Evolutionary conservation across 2,329 filamentous ascomycete species (phyloP), one percentile per base, ranked within the genome.

Genomic region (Blumeriella jaapii): DNA sequence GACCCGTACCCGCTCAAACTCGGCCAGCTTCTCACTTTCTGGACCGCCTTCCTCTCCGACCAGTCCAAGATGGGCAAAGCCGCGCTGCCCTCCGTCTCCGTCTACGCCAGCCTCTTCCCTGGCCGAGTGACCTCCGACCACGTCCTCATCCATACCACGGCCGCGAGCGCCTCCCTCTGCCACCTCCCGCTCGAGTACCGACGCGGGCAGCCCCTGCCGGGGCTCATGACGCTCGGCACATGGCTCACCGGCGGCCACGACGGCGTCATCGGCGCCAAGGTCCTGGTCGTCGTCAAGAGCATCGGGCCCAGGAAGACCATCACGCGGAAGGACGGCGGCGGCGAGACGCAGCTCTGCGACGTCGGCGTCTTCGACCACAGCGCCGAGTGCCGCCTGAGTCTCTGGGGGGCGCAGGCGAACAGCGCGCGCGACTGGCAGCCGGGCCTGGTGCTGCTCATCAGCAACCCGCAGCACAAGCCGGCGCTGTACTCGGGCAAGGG

Each of bases 341-440:
- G 48, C 3, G 52, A 56, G n/a, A 56, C 60, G 1, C 60, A 68
- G 18, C 57, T 70, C 9, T 49, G 67, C 16, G 67, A 68, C 29
- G 53, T 77, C 3, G 56, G 59, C 4, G 54, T 77, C 7, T 72
- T 73, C 46, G 74, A 78, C 49, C 64, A 76, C 46, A 75, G 71
- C 1, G 62, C 62, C 1, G 63, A 65, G 40, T 64, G 64, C 4
- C 56, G 60, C 2, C 54, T 77, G n/a, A 70, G 63, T 11, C 55
- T 76, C 4, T 77, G 71, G 64, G 63, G 63, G 22, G 60, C 64
- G n/a, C 56, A 67, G 29, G 60, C 65, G 32, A 48, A 54, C 19
- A 67, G 64, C 0, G 59, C 62, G 2, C 54, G 58, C 5, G 35
- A 50, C 2, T 71, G 69, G 63, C 40, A 51, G 4, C 61, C 68